Base-by-base conservation (phyloP, 2,329 filamentous ascomycete genomes). In the Fusarium citri region DNA sequence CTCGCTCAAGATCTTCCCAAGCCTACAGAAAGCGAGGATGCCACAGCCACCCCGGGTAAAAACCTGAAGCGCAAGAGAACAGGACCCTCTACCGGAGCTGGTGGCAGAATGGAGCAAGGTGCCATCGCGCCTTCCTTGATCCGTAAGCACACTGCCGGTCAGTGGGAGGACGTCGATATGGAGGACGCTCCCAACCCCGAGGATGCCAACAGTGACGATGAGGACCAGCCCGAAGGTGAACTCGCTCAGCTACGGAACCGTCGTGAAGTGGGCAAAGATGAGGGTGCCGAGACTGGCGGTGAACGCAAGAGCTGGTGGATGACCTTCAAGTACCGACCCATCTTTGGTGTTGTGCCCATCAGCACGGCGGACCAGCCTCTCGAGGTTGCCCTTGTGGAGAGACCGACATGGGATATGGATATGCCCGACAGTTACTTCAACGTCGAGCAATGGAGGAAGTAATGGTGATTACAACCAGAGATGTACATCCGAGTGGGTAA, bases 261-360 rank as follows among this genome's bases (percentile, higher is more conserved):
- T 43, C 74, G 69, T 68, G 73, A 69, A 58, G 61, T 68, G 56
- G 56, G 59, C 42, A 48, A 67, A 55, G 40, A 59, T 47, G 71
- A 75, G 40, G 66, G 69, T 41, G 55, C 66, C 30, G 72, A 71
- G 45, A 68, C 69, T 53, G 69, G 69, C 47, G 75, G 71, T 59
- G 74, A 75, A 64, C 76, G 74, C 50, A 80, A 77, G 66, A 81
- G 79, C 66, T 87, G 83, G 82, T 98, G 94, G 93, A 89, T 91
- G 77, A 97, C 94, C 8, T 94, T 92, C 85, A 97, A 97, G 80
- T 99, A 98, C 81, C 88, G 94, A 62, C 93, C 94, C n/a, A 94
- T 99, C 73, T 84, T 99, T 66, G 96, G 94, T 56, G 81, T 90
- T 40, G 85, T 88, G 37, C 83, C 84, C 45, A 79, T 86, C 68